Conservation (phyloP, 2,329 filamentous ascomycete genomes). For the Ceratocystis alfenasii region DNA sequence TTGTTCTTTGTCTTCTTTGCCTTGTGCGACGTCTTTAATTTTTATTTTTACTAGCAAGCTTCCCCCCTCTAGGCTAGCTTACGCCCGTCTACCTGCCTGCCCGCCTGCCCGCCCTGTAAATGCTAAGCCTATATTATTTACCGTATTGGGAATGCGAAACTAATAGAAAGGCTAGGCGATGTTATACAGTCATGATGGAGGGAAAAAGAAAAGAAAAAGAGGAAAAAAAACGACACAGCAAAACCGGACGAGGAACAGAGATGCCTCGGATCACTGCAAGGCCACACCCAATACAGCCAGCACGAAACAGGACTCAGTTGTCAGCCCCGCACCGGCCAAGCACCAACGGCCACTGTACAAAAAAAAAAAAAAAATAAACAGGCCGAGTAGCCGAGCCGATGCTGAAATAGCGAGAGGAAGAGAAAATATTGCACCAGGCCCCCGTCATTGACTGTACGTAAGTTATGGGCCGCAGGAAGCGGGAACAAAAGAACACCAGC, state of each 20-base stretch:
- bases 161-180: neutral
- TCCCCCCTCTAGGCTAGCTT: too few relatives aligned
- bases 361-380: neutral
- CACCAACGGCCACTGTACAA: too few relatives aligned
- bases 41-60: neutral
- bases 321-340: slow-evolving; percentile 4
- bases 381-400: neutral
- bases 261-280: neutral
- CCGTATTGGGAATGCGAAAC: neutral
- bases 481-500: neutral
- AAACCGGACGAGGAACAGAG: neutral
- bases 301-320: neutral
- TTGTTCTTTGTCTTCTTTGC: neutral
- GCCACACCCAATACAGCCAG: neutral
- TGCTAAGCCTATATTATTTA: neutral
- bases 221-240: neutral
- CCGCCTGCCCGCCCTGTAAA: neutral
- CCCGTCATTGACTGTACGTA: too few relatives aligned
- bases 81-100: too few relatives aligned
- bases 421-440: too few relatives aligned
- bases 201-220: neutral
- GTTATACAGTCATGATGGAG: neutral
- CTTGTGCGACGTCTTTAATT: neutral
- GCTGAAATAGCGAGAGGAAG: too few relatives aligned
- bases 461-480: too few relatives aligned